Base-by-base conservation (phyloP, 805 yeast genomes). In the Barnettozyma wickerhamii region DNA sequence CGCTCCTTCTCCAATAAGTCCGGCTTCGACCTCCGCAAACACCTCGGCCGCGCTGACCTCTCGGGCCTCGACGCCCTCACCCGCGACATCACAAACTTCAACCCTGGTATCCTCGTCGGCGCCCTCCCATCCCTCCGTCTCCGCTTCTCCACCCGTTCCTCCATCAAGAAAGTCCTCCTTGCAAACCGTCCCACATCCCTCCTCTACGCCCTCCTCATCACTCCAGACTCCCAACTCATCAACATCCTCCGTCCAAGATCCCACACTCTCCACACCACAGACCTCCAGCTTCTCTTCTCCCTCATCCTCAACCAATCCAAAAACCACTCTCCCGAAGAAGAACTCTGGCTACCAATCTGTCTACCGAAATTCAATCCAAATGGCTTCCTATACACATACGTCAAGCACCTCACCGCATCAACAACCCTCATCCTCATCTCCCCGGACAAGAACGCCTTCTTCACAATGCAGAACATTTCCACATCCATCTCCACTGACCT, bases 291-390 rank as follows among this genome's bases (percentile, higher is more conserved):
- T 7, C 62, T 93, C 19, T 78, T 88, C 45, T 75, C 84, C 14
- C 75, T 88, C 63, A 75, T 91, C 2, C 77, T 76, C 52, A 77
- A 52, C 46, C 74, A 49, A 56, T 59, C 62, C 9, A 53, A 62
- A 21, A 49, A 48, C 14, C 43, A 49, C 23, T 34, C 61, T 9
- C 60, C 58, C 14, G 65, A 69, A 42, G 84, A 84, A 50, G 96
- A 90, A 55, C 76, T 88, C 43, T 93, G 98, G 98, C 75, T 86
- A 10, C 99, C 99, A 0, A 70, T 91, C 1, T 91, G 99, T 60
- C 70, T 91, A 58, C 96, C 98, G 1, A 79, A 84, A 50, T 91
- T 91, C 66, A 91, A 93, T 56, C 66, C 87, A 2, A 79, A 80
- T 48, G 99, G 99, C 9, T 93, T 90, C 53, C 63, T 91, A 6